Evolutionary conservation across 208 protist genomes (phyloP), one percentile per base, ranked within the genome.

Genomic region (Strigomonas oncopelti): DNA sequence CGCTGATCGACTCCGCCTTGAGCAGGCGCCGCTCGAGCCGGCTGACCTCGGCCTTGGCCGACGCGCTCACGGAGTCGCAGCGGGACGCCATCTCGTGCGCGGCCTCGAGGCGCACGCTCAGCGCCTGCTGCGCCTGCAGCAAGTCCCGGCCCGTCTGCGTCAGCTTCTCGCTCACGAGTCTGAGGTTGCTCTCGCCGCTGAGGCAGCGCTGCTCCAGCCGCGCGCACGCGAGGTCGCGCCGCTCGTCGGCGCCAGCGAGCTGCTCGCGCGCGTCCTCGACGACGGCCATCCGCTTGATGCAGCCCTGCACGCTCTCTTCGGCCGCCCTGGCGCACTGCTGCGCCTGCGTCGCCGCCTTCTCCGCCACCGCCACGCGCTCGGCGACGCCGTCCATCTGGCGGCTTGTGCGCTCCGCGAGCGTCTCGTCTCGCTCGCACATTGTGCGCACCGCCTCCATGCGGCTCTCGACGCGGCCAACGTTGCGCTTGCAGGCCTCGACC

Each of bases 401-500:
- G 4, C 55, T 60, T 1, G 60, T 67, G 24, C 68, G 69, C 61
- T 91, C 84, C 8, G 69, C 80, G 20, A 80, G 38, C 51, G 75
- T 71, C 65, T 87, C 83, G 11, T 70, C 71, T 3, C 85, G 79
- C 29, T 78, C 74, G 66, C 77, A 85, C 57, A 84, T 67, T 0
- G 69, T 71, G n/a, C 72, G 59, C 22, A 85, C 58, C 11, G 79
- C 79, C 42, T 85, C 83, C 65, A 92, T 68, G 52, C 74, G 78
- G 38, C 84, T 86, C 69, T 91, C 88, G 14, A 85, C 75, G 8
- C 84, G 85, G 8, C 58, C 70, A 1, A 78, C 68, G 25, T 71
- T 74, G 22, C 83, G 80, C 70, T 80, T 81, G 54, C 78, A 84
- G 25, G 74, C 79, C 75, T 90, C 88, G 52, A 94, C 76, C 57